Conservation (phyloP, 2,329 filamentous ascomycete species). For the Septoria linicola region DNA sequence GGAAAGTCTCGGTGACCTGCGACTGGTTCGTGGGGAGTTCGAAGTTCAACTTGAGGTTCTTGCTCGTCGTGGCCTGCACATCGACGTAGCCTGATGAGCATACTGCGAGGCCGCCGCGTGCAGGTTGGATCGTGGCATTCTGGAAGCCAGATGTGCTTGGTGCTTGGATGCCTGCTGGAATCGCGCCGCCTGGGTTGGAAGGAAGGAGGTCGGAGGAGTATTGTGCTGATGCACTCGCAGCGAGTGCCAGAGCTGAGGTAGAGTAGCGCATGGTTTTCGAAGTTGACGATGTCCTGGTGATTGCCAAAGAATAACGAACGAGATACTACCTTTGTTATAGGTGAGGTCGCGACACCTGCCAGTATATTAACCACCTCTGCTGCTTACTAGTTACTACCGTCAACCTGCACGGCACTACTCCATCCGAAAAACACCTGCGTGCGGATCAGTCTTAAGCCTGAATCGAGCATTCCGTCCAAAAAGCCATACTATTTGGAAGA, state of each 20-base stretch:
- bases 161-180: slow-evolving; percentile 20
- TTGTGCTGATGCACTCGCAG: slow-evolving; percentile 13
- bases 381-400: too few species aligned
- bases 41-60: slow-evolving; percentile 34
- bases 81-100: slow-evolving; percentile 34
- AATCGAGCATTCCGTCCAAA: neutral
- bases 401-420: too few species aligned
- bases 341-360: neutral
- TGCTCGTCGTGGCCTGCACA: slow-evolving; percentile 28
- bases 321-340: neutral
- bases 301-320: too few species aligned
- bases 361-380: too few species aligned
- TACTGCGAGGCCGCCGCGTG: slow-evolving; percentile 32
- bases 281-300: too few species aligned
- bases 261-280: slow-evolving; percentile 15
- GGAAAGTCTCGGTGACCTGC: slow-evolving; percentile 32
- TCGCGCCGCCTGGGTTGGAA: slow-evolving; percentile 21
- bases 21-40: slow-evolving; percentile 32
- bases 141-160: slow-evolving; percentile 19
- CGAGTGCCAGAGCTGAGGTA: slow-evolving; percentile 11
- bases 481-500: neutral
- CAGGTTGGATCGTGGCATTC: slow-evolving; percentile 25
- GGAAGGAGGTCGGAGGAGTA: slow-evolving; percentile 19
- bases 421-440: too few species aligned
- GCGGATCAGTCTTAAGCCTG: too few species aligned